These are phyloP conservation scores for Phytomonas sp. DNA, from an alignment of 208 protist genomes.

Conservation along the genomic window DNA sequence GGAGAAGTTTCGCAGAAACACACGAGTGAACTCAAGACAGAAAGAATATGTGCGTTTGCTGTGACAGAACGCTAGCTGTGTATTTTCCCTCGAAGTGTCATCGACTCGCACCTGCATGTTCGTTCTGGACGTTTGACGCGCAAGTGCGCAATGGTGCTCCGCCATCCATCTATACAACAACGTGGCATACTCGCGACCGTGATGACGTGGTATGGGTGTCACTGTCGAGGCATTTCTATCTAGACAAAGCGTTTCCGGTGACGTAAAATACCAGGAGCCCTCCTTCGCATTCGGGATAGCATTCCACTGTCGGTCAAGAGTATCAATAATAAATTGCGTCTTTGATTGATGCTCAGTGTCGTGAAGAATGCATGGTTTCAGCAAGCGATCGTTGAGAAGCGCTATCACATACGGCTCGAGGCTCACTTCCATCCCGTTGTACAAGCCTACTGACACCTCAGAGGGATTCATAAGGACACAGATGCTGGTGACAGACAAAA, in stretches of 20 bases:
- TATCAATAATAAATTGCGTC: not conserved
- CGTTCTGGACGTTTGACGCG: not conserved
- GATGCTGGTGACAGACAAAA: slow-evolving; percentile 37
- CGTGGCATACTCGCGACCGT: slow-evolving; percentile 12
- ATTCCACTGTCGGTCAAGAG: not conserved
- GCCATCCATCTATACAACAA: slow-evolving; percentile 10
- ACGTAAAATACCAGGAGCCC: not conserved
- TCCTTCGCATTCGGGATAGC: not conserved
- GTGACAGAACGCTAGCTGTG: not conserved
- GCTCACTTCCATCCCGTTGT: slow-evolving; percentile 29
- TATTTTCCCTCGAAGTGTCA: not conserved
- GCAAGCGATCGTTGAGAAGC: slow-evolving; percentile 37
- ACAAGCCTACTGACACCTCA: slow-evolving; percentile 26
- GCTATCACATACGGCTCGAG: slow-evolving; percentile 39
- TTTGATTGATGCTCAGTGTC: not conserved
- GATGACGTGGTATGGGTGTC: slow-evolving; percentile 4
- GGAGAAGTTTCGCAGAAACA: slow-evolving; percentile 12
- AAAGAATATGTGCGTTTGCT: not conserved
- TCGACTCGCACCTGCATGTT: not conserved
- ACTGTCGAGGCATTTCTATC: not conserved
- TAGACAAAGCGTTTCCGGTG: not conserved
- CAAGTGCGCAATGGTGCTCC: not conserved
- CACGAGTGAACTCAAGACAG: slow-evolving; percentile 14
- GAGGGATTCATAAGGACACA: slow-evolving; percentile 25
- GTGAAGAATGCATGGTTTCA: slow-evolving; percentile 23